These are phyloP conservation scores for Scenedesmus sp. DNA, from an alignment of 163 green algal genomes.

Conservation along the genomic window DNA sequence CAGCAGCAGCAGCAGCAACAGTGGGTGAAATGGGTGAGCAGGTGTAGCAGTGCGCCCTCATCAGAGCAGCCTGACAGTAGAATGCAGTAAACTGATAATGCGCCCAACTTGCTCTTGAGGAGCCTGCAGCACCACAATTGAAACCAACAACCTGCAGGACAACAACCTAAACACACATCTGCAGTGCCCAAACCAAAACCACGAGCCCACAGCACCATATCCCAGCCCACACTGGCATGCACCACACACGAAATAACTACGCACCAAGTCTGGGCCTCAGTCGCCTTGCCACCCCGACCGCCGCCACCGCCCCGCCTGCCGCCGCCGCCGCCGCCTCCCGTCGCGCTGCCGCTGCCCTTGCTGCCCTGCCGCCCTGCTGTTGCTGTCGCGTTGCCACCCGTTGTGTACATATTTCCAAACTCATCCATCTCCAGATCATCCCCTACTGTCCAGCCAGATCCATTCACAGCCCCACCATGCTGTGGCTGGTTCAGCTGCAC, in stretches of 20 bases:
- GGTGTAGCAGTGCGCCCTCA: constrained; percentile 24
- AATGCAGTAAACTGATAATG: not conserved
- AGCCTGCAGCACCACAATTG: not conserved
- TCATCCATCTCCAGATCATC: not conserved
- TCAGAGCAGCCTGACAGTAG: not conserved
- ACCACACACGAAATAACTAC: not conserved
- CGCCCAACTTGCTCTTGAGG: no score
- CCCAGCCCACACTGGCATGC: not conserved
- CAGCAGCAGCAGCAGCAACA: not conserved
- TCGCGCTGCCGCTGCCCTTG: not conserved
- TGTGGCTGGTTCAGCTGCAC: constrained; percentile 5
- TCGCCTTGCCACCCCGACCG: not conserved
- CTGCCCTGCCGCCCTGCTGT: not conserved
- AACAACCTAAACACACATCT: not conserved
- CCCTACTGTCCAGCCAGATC: not conserved
- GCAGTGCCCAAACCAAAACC: not conserved
- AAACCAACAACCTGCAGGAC: no score
- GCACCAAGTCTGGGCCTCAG: not conserved
- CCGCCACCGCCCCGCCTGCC: not conserved
- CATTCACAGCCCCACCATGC: not conserved
- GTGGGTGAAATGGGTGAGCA: not conserved
- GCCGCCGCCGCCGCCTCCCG: not conserved
- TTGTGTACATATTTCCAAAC: not conserved
- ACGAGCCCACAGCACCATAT: not conserved
- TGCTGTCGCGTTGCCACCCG: not conserved